Conservation (phyloP, 2,329 filamentous ascomycete genomes). For the Diplodia scrobiculata region DNA sequence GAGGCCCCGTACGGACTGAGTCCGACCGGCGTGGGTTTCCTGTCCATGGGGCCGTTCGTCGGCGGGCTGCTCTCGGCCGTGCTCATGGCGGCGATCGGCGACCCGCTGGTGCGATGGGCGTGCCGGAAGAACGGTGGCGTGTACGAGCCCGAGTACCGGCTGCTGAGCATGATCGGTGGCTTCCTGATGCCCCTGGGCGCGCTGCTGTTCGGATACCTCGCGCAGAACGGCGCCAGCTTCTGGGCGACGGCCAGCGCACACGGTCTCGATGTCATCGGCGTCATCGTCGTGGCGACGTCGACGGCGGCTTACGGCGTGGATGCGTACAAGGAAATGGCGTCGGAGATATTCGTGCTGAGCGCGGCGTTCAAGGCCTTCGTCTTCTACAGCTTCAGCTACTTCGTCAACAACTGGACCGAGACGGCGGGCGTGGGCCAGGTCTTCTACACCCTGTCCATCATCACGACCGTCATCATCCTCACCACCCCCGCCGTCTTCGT, state of each 20-base stretch:
- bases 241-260: conserved; percentile 43
- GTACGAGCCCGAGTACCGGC: conserved; percentile 37
- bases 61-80: conserved; percentile 43
- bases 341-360: conserved; percentile 49
- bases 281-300: conserved; percentile 40
- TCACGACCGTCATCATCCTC: conserved; percentile 35
- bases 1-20: conserved; percentile 46
- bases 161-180: conserved; percentile 28
- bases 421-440: conserved; percentile 42
- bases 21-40: conserved; percentile 51
- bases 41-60: conserved; percentile 46
- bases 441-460: conserved; percentile 45
- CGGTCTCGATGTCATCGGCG: conserved; percentile 42
- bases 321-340: conserved; percentile 46
- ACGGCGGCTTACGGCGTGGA: conserved; percentile 46
- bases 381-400: conserved; percentile 49
- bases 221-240: conserved; percentile 31
- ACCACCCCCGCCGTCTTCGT: conserved; percentile 41
- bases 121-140: conserved; percentile 35
- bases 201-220: conserved; percentile 46
- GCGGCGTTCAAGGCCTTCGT: conserved; percentile 52
- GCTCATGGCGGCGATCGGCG: conserved; percentile 45
- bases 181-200: conserved; percentile 42
- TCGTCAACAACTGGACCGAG: conserved; percentile 49
- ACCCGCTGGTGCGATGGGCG: conserved; percentile 35